Percentiles rank a stretch among this genome's conserved stretches.
Conservation (phyloP, 305 asterid genomes). For the Solanum chacoense region DNA sequence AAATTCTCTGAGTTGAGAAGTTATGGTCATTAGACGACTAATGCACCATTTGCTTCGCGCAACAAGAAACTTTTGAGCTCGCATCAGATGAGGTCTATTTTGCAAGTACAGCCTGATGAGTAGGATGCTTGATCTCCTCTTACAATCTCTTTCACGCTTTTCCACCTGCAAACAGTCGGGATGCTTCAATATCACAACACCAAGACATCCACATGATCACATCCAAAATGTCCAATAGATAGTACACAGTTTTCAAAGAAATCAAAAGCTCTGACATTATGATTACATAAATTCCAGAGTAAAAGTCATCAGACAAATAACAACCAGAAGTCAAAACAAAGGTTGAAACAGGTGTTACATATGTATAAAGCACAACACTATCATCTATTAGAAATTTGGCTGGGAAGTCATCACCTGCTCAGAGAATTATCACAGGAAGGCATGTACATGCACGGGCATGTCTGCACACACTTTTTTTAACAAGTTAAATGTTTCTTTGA, state of each 20-base stretch:
- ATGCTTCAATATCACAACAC: conserved; percentile 16
- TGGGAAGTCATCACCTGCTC: background rate
- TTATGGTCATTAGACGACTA: conserved; percentile 82
- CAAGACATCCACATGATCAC: background rate
- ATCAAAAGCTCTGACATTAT: background rate
- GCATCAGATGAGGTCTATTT: conserved; percentile 72
- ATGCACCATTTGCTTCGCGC: conserved; percentile 92
- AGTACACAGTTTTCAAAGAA: background rate
- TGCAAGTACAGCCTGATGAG: conserved; percentile 73
- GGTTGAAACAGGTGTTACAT: background rate
- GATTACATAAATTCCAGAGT: background rate
- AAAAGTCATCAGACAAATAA: background rate
- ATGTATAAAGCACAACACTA: background rate
- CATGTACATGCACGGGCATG: background rate
- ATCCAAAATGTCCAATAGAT: background rate
- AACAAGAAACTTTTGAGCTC: conserved; percentile 67
- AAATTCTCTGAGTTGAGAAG: conserved; percentile 97
- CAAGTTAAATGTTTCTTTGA: background rate
- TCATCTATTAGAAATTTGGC: background rate
- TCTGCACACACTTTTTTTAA: background rate
- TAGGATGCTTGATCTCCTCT: conserved; percentile 54
- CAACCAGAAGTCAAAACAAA: background rate
- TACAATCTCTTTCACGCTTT: conserved; percentile 77
- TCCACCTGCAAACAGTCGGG: conserved; percentile 54
- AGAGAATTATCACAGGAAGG: background rate